A percentile compares a stretch with the other conserved stretches of the same genome.
Conservation (phyloP, 768 basidiomycete genomes). For the Hygrophorus russula region DNA sequence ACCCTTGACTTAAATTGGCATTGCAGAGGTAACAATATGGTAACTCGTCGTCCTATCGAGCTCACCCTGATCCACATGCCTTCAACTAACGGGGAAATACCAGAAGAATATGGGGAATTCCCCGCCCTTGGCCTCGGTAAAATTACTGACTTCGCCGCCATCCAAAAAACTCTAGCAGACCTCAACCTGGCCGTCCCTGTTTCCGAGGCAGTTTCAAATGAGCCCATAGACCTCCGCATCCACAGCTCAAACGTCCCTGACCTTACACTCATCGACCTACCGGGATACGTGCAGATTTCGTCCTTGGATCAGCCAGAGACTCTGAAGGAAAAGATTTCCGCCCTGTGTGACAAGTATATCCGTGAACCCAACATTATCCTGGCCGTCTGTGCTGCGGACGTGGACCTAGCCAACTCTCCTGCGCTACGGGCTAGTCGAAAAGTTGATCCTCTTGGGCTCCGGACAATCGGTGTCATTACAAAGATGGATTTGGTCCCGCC, state of each 20-base stretch:
- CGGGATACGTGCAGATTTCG: slow-evolving; percentile 92
- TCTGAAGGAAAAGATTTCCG: slow-evolving; percentile 85
- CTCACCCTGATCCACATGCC: slow-evolving; percentile 94
- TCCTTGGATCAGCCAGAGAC: slow-evolving; percentile 93
- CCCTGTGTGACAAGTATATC: slow-evolving; percentile 92
- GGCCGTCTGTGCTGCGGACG: slow-evolving; percentile 97
- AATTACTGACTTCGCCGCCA: slow-evolving; percentile 82
- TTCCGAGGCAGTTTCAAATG: slow-evolving; percentile 84
- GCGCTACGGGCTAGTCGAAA: slow-evolving; percentile 87
- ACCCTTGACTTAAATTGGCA: slow-evolving; percentile 3
- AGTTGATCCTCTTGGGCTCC: slow-evolving; percentile 88
- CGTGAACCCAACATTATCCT: slow-evolving; percentile 99
- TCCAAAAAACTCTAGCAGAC: slow-evolving; percentile 89
- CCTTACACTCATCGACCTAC: slow-evolving; percentile 93
- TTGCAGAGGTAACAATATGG: slow-evolving; percentile 94
- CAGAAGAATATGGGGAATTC: slow-evolving; percentile 88
- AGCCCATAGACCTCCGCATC: slow-evolving; percentile 94
- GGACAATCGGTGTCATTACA: slow-evolving; percentile 95
- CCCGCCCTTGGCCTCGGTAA: slow-evolving; percentile 82
- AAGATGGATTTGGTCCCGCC: slow-evolving; percentile 97
- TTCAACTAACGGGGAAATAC: slow-evolving; percentile 36
- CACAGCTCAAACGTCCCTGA: slow-evolving; percentile 95
- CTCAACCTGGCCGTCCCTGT: slow-evolving; percentile 89
- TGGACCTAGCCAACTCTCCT: slow-evolving; percentile 96
- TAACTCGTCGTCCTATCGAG: slow-evolving; percentile 95